Conservation (phyloP, 495 filamentous ascomycete genomes). For the Podospora fimiseda region DNA sequence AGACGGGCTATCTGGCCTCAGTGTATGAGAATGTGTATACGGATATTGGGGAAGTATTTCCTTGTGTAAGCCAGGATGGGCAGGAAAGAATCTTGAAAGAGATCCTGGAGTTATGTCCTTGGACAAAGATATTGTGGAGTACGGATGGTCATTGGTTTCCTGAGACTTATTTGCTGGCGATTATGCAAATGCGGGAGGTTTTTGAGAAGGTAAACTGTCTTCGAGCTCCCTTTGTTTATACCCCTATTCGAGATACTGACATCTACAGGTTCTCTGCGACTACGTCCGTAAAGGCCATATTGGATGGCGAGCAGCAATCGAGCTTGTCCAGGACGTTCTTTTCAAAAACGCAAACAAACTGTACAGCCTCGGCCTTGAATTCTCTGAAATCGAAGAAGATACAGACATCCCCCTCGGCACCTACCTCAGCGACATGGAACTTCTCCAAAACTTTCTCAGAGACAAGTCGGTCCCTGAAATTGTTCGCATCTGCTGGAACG, state of each 20-base stretch:
- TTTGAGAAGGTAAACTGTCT: conserved; percentile 50
- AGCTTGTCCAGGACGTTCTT: conserved; percentile 53
- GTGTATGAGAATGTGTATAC: conserved; percentile 80
- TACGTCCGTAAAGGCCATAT: conserved; percentile 56
- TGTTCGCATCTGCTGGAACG: conserved; percentile 72
- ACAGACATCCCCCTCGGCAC: conserved; percentile 8
- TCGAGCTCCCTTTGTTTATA: not conserved
- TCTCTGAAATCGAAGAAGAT: conserved; percentile 26
- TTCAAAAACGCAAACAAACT: conserved; percentile 67
- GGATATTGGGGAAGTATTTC: conserved; percentile 83
- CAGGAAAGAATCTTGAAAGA: conserved; percentile 69
- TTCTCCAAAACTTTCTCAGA: conserved; percentile 54
- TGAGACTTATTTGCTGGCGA: conserved; percentile 75
- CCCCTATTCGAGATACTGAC: not conserved
- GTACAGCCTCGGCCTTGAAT: conserved; percentile 51
- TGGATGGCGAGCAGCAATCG: conserved; percentile 49
- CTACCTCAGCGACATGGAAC: conserved; percentile 29
- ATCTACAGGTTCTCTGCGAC: conserved; percentile 50
- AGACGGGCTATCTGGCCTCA: conserved; percentile 74
- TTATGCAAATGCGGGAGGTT: conserved; percentile 69
- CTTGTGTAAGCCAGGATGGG: conserved; percentile 70
- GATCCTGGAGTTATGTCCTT: conserved; percentile 69
- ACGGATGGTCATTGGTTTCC: conserved; percentile 81
- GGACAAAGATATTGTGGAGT: conserved; percentile 75
- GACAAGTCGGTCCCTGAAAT: conserved; percentile 62